Conservation (phyloP, 2,329 filamentous ascomycete species). For the Diaporthe caulivora region DNA sequence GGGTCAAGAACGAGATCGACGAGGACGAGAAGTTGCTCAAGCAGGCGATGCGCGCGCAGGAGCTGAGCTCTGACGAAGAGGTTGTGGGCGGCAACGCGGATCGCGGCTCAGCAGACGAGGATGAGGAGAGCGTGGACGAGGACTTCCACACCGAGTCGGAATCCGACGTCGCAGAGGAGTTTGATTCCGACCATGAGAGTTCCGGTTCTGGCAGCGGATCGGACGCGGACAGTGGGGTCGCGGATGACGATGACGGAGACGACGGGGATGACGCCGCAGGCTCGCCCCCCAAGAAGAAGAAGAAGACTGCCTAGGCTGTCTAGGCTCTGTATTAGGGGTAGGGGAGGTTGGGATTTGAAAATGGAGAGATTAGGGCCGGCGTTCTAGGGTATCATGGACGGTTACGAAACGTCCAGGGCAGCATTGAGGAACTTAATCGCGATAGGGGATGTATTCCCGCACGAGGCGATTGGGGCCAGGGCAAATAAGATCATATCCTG, state of each 20-base stretch:
- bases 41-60: constrained; percentile 85
- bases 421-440: constrained; percentile 28
- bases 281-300: constrained; percentile 56
- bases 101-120: constrained; percentile 93
- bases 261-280: constrained; percentile 53
- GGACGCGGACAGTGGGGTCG: constrained; percentile 73
- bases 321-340: constrained; percentile 3
- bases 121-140: constrained; percentile 94
- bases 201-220: constrained; percentile 77
- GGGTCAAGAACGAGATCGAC: constrained; percentile 98
- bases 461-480: background rate
- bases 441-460: constrained; percentile 9
- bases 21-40: constrained; percentile 88
- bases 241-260: constrained; percentile 54
- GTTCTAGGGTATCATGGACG: constrained; percentile 32
- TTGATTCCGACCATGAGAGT: constrained; percentile 90
- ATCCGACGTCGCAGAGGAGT: constrained; percentile 96
- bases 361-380: constrained; percentile 24
- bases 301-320: constrained; percentile 51
- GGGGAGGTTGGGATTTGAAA: constrained; percentile 13
- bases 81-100: constrained; percentile 78
- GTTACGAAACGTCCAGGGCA: constrained; percentile 15
- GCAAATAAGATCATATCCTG: background rate
- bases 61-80: constrained; percentile 87
- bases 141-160: constrained; percentile 95